Base-by-base conservation (phyloP, 208 protist genomes). In the Acanthamoeba triangularis region DNA sequence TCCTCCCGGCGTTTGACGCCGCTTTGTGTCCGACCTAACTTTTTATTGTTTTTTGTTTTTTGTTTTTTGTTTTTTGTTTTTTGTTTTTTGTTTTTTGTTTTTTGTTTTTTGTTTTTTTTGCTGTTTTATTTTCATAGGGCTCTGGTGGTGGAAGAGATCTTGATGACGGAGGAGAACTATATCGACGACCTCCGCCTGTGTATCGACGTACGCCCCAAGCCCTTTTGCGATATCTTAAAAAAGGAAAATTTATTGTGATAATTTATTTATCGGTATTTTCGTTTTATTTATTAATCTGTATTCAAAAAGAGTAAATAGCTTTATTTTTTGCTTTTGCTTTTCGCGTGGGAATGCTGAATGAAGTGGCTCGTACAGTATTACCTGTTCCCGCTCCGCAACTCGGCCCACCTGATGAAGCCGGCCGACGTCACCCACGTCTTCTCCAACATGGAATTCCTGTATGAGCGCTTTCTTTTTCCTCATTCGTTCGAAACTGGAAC, bases 111-210 rank as follows among this genome's bases (percentile, higher is more conserved):
- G 11, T 16, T 63, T 6, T 3, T 16, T 16, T 25, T 18, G 41
- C 47, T 37, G 47, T 87, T 88, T 56, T 56, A 20, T 56, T 56
- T 20, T 54, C 52, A 56, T 25, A 67, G n/a, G 52, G 47, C 82
- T 14, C 33, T 67, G 30, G 82, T 67, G 33, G 56, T 90, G 28
- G 82, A 67, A 41, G 82, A 90, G 30, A 90, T 90, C 25, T 47
- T 90, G 47, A n/a, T 90, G 52, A 90, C 82, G 3, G 82, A 90
- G 35, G 82, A 90, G 82, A 90, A 90, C 56, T 90, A 90, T 13
- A 59, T 90, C 52, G 56, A 90, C 30, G 82, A 90, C 82, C 82
- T 90, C 23, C 82, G 56, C 52, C 10, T 69, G 3, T 90, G 82
- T 52, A 90, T 90, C 37, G 47, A 59, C 52, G 82, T 90, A 90